Percentiles rank a stretch among this genome's conserved stretches.
Evolutionary conservation across 345 rosid species (phyloP).

Genomic region (Physaria fendleri): DNA sequence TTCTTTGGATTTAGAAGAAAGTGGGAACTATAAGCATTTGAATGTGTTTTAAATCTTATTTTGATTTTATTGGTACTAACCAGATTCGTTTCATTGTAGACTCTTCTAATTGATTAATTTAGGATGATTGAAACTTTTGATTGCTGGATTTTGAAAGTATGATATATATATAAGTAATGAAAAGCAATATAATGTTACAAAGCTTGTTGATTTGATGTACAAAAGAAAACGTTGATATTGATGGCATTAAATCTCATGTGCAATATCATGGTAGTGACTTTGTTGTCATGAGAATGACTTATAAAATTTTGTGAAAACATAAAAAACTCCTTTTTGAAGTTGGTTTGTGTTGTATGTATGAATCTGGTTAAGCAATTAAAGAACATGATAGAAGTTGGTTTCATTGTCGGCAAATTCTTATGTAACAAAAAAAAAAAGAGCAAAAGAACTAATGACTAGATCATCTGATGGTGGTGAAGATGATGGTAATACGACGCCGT

Average conservation of each 20-base stretch:
- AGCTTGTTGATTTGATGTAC: slow-evolving; percentile 5
- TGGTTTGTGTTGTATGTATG: slow-evolving; percentile 8
- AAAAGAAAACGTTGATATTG: neutral
- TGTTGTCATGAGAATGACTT: neutral
- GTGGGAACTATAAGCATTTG: slow-evolving; percentile 19
- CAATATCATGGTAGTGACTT: neutral
- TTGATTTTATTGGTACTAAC: slow-evolving; percentile 21
- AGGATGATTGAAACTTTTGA: slow-evolving; percentile 5
- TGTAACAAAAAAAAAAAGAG: slow-evolving; percentile 32
- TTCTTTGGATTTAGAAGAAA: slow-evolving; percentile 29
- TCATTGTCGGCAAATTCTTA: slow-evolving; percentile 26
- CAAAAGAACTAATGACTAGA: slow-evolving; percentile 40
- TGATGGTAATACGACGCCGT: slow-evolving; percentile 11
- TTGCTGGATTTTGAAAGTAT: slow-evolving; percentile 7
- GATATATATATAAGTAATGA: neutral
- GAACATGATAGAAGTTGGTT: slow-evolving; percentile 32
- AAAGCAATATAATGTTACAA: slow-evolving; percentile 1
- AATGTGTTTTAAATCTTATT: slow-evolving; percentile 14
- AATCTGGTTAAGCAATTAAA: slow-evolving; percentile 31
- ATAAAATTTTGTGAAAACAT: neutral
- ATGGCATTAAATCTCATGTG: neutral
- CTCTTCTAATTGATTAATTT: slow-evolving; percentile 22
- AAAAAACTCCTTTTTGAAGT: slow-evolving; percentile 7
- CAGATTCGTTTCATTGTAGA: slow-evolving; percentile 18
- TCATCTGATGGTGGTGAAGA: slow-evolving; percentile 11